Percentiles rank a stretch among this genome's conserved stretches.
These are phyloP conservation scores for Arabis hirsuta DNA, from an alignment of 345 rosid genomes.

Conservation along the genomic window DNA sequence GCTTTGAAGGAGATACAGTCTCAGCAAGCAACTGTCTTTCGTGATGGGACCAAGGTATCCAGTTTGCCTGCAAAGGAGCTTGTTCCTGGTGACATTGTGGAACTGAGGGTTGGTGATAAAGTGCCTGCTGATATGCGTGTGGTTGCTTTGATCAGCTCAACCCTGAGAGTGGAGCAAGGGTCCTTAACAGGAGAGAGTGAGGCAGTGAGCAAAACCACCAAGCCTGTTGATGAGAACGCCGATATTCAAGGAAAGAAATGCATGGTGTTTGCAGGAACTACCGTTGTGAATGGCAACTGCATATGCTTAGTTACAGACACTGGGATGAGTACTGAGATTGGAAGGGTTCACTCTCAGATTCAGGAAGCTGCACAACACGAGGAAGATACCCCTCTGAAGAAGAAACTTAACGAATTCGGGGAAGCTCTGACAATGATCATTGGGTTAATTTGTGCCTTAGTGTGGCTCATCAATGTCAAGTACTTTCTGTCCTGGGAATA, in stretches of 20 bases:
- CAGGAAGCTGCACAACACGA: conserved; percentile 84
- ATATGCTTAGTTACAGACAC: conserved; percentile 74
- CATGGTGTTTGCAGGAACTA: conserved; percentile 90
- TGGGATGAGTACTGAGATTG: conserved; percentile 90
- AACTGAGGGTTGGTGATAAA: conserved; percentile 85
- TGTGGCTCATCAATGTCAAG: conserved; percentile 94
- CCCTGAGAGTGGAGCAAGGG: conserved; percentile 81
- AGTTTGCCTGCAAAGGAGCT: conserved; percentile 77
- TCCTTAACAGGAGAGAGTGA: conserved; percentile 96
- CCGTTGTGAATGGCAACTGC: conserved; percentile 86
- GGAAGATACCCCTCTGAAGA: conserved; percentile 95
- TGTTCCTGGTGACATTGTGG: conserved; percentile 93
- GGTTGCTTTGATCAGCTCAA: conserved; percentile 69
- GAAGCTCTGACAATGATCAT: conserved; percentile 80
- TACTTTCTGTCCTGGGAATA: conserved; percentile 92
- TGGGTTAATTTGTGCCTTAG: conserved; percentile 77
- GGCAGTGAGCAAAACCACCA: conserved; percentile 79
- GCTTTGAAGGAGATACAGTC: conserved; percentile 95
- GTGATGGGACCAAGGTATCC: conserved; percentile 59
- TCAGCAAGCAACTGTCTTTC: conserved; percentile 67
- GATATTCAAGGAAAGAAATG: conserved; percentile 91
- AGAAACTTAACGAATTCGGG: conserved; percentile 90
- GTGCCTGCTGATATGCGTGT: conserved; percentile 93
- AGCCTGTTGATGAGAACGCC: conserved; percentile 61
- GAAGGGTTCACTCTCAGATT: conserved; percentile 88